phyloP scores from a whole-genome alignment of 352 stramenopile genomes.

The Phytopythium kandeliae region DNA sequence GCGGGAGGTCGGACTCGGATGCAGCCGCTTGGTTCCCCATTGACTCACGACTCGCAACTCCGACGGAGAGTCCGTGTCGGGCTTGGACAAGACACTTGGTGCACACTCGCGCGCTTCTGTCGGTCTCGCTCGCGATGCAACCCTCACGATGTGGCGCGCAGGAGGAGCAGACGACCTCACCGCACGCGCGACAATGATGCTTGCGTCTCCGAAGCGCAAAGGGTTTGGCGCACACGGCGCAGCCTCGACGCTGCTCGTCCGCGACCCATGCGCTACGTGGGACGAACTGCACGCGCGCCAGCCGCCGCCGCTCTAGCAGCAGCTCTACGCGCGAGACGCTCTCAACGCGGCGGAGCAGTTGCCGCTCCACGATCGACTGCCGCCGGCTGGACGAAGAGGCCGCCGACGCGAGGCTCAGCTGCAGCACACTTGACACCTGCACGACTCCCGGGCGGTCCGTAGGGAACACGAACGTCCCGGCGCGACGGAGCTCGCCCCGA shows the following conservation, averaged over 20 bases:
- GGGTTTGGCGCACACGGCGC: constrained; percentile 57
- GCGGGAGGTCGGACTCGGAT: no score
- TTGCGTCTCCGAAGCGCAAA: constrained; percentile 58
- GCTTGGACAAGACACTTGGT: constrained; percentile 56
- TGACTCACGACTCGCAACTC: background rate
- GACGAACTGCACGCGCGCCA: constrained; percentile 54
- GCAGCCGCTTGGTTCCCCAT: no score
- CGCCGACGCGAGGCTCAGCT: constrained; percentile 34
- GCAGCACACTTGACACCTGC: constrained; percentile 59
- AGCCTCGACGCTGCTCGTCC: constrained; percentile 47
- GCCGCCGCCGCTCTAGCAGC: constrained; percentile 47
- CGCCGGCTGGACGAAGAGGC: constrained; percentile 2
- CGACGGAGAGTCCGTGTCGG: constrained; percentile 6
- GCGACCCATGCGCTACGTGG: constrained; percentile 46
- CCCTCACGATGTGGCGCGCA: constrained; percentile 47
- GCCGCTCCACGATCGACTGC: constrained; percentile 29
- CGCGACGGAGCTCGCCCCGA: constrained; percentile 52
- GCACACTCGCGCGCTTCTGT: constrained; percentile 40
- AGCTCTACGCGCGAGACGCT: constrained; percentile 40
- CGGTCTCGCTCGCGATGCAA: background rate
- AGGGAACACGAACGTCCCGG: constrained; percentile 54
- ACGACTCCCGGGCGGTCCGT: constrained; percentile 55
- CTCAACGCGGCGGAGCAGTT: constrained; percentile 42
- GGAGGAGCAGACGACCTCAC: constrained; percentile 65
- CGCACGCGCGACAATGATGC: constrained; percentile 69